phyloP scores from a whole-genome alignment of 257 asterid species.

The Galeopsis tetrahit region DNA sequence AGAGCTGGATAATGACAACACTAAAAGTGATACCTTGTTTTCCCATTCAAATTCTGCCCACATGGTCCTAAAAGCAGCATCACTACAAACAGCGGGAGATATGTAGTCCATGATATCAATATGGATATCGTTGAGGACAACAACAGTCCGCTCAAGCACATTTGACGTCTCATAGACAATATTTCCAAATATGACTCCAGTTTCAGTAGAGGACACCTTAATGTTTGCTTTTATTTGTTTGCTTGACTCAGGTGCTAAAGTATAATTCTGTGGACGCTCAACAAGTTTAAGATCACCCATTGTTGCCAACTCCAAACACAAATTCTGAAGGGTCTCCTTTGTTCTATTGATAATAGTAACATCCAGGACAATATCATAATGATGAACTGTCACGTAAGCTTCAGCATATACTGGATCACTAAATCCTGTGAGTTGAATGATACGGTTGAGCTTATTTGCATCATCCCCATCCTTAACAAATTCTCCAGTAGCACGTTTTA shows the following conservation, averaged over 20 bases:
- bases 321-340: constrained; percentile 91
- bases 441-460: constrained; percentile 83
- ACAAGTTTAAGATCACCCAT: constrained; percentile 99
- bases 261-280: constrained; percentile 96
- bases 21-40: constrained; percentile 69
- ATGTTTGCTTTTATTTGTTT: constrained; percentile 93
- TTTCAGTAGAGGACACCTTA: constrained; percentile 97
- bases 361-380: constrained; percentile 91
- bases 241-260: constrained; percentile 90
- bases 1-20: constrained; percentile 8
- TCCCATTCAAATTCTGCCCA: constrained; percentile 99
- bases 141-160: constrained; percentile 86
- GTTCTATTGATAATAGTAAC: constrained; percentile 90
- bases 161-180: constrained; percentile 94
- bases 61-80: constrained; percentile 93
- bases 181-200: constrained; percentile 95
- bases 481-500: constrained; percentile 96
- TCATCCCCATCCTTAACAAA: constrained; percentile 81
- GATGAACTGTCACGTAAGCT: constrained; percentile 95
- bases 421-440: constrained; percentile 93
- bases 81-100: constrained; percentile 93
- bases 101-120: constrained; percentile 98
- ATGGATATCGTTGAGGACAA: constrained; percentile 93
- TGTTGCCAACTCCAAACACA: constrained; percentile 94
- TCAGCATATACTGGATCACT: constrained; percentile 99